Percentiles rank a stretch among this genome's conserved stretches.
These are phyloP conservation scores for Epichloe festucae DNA, from an alignment of 2,329 filamentous ascomycete species.

Conservation along the genomic window DNA sequence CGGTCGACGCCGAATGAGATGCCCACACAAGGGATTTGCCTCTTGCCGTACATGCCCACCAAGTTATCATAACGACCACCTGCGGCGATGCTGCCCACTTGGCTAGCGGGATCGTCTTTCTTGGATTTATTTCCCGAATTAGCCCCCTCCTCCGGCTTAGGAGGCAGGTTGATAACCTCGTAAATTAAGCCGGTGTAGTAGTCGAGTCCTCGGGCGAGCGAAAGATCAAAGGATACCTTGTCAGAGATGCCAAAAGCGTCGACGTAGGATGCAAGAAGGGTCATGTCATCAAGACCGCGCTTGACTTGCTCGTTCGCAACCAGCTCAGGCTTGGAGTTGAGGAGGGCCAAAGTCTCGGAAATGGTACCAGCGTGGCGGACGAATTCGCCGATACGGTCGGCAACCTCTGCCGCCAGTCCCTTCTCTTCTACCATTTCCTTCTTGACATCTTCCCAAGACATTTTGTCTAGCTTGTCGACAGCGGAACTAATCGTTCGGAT, in stretches of 20 bases:
- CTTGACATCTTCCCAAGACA: slow-evolving; percentile 78
- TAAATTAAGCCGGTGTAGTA: slow-evolving; percentile 89
- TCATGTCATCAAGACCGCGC: slow-evolving; percentile 70
- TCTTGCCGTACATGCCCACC: slow-evolving; percentile 87
- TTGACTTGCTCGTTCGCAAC: slow-evolving; percentile 62
- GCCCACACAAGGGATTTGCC: slow-evolving; percentile 50
- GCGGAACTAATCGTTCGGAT: slow-evolving; percentile 82
- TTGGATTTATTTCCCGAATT: slow-evolving; percentile 32
- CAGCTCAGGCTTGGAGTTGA: slow-evolving; percentile 55
- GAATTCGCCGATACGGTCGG: slow-evolving; percentile 78
- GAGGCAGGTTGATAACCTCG: slow-evolving; percentile 53
- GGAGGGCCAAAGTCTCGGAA: slow-evolving; percentile 53
- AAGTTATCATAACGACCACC: slow-evolving; percentile 87
- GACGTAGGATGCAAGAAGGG: slow-evolving; percentile 68
- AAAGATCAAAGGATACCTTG: slow-evolving; percentile 77
- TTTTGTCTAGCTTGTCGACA: slow-evolving; percentile 92
- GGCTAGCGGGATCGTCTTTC: slow-evolving; percentile 38
- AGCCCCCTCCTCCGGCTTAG: no score
- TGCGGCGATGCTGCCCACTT: slow-evolving; percentile 76
- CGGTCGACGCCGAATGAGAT: slow-evolving; percentile 92
- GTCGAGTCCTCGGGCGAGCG: slow-evolving; percentile 79
- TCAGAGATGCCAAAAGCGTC: slow-evolving; percentile 61
- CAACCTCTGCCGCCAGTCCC: slow-evolving; percentile 60
- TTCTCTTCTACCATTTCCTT: slow-evolving; percentile 92
- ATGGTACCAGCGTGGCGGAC: slow-evolving; percentile 64